Base-by-base conservation (phyloP, 1,139 yeast species). In the Pichia sp. region DNA sequence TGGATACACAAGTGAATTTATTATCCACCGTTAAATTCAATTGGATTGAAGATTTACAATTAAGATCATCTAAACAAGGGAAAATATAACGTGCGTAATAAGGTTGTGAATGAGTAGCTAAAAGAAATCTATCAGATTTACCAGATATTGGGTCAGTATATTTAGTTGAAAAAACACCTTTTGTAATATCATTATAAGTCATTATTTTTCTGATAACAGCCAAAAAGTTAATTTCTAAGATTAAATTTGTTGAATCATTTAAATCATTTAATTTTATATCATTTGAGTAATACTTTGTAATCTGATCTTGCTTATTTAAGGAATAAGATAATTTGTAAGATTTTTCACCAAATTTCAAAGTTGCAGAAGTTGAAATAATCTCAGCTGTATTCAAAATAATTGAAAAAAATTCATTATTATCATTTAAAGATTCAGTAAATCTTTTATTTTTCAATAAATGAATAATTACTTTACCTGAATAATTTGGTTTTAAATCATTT, bases 101-200 rank as follows among this genome's bases (percentile, higher is more conserved):
- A 0, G 92, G 89, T 58, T 82, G 90, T 36, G 78, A 71, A 56
- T 84, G 90, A 2, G 92, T 81, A 0, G 87, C 80, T 35, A 82
- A 58, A 16, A 82, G 64, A 47, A 65, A 71, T 49, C 76, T 73
- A 47, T 68, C 64, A 1, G 81, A 64, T 30, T 61, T 66, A 11
- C 80, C 80, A 2, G 73, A 64, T 23, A 67, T 60, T 5, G 71
- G 66, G 52, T 75, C 79, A 46, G 71, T 67, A 56, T 78, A 80
- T 55, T 80, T 79, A 1, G 87, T 79, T 55, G 78, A 79, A 69
- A 80, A 82, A 2, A 82, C 62, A n/a, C 92, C 92, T 41, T 63
- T 68, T 1, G 89, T 82, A 39, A 62, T 62, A 54, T 82, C 87
- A 37, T 67, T 63, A 55, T 65, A 77, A 0, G 85, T 78, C 54